These are phyloP conservation scores for Nicotiana paniculata DNA, from an alignment of 257 asterid species.

Conservation along the genomic window DNA sequence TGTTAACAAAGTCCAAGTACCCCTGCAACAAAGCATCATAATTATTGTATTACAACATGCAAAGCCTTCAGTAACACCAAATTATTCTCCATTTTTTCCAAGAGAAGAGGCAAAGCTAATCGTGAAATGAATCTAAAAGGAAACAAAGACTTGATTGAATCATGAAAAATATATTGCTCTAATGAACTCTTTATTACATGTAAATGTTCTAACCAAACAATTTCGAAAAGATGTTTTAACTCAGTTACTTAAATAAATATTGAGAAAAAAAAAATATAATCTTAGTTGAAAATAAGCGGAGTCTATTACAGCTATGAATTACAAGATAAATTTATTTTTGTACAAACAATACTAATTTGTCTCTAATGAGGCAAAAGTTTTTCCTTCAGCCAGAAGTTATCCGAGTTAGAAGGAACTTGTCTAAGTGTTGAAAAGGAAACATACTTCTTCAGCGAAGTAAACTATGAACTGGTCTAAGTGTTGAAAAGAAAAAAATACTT, in stretches of 20 bases:
- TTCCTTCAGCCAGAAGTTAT: too few species aligned
- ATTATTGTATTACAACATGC: neutral
- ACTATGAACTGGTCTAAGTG: neutral
- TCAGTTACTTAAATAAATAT: neutral
- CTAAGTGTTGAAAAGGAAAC: neutral
- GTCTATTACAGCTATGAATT: neutral
- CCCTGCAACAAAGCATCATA: slow-evolving; percentile 39
- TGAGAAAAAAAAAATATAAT: neutral
- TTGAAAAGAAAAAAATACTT: neutral
- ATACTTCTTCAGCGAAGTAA: neutral
- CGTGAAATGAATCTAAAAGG: neutral
- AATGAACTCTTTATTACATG: neutral
- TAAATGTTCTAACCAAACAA: neutral
- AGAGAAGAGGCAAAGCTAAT: neutral
- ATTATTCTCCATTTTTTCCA: neutral
- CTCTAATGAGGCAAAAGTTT: too few species aligned
- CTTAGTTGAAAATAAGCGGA: neutral
- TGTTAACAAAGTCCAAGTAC: slow-evolving; percentile 56
- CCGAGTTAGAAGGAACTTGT: neutral
- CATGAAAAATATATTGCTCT: neutral
- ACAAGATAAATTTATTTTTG: neutral
- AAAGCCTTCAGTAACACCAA: neutral
- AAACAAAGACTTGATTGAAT: neutral
- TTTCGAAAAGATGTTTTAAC: too few species aligned
- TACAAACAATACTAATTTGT: too few species aligned